Conservation (phyloP, 192 early-diverging fungal species). For the Podila epicladia region DNA sequence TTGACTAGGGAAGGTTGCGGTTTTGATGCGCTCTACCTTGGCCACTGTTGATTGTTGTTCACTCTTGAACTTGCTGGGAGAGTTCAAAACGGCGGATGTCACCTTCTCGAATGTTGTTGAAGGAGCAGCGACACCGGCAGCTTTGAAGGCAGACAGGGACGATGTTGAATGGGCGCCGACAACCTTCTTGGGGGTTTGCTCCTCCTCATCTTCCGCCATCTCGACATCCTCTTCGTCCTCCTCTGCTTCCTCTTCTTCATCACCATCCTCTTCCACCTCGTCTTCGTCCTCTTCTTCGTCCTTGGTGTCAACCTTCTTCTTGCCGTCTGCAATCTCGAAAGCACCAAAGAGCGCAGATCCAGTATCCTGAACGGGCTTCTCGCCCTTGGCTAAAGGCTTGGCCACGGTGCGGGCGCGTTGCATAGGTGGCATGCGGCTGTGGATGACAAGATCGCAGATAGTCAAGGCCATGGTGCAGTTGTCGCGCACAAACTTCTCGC, state of each 20-base stretch:
- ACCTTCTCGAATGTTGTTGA: not conserved
- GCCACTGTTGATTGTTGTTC: not conserved
- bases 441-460: slow-evolving; percentile 65
- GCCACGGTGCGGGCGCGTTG: slow-evolving; percentile 35
- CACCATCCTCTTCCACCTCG: slow-evolving; percentile 3
- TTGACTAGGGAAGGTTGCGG: not conserved
- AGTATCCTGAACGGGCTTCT: slow-evolving; percentile 35
- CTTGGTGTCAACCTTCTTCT: not conserved
- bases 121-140: slow-evolving; percentile 13
- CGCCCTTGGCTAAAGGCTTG: slow-evolving; percentile 17
- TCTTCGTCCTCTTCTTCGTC: slow-evolving; percentile 13
- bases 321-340: slow-evolving; percentile 3
- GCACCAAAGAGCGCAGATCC: slow-evolving; percentile 27
- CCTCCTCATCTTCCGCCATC: slow-evolving; percentile 21
- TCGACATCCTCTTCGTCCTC: not conserved
- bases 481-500: slow-evolving; percentile 50
- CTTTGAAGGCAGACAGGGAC: slow-evolving; percentile 38
- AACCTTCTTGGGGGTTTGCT: not conserved
- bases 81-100: not conserved
- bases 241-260: slow-evolving; percentile 9
- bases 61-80: not conserved
- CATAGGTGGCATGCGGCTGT: slow-evolving; percentile 63
- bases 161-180: not conserved
- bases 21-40: not conserved
- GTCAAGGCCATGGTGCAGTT: slow-evolving; percentile 50